These are phyloP conservation scores for Monosporascus sp. DNA, from an alignment of 2,329 filamentous ascomycete species.

Conservation along the genomic window DNA sequence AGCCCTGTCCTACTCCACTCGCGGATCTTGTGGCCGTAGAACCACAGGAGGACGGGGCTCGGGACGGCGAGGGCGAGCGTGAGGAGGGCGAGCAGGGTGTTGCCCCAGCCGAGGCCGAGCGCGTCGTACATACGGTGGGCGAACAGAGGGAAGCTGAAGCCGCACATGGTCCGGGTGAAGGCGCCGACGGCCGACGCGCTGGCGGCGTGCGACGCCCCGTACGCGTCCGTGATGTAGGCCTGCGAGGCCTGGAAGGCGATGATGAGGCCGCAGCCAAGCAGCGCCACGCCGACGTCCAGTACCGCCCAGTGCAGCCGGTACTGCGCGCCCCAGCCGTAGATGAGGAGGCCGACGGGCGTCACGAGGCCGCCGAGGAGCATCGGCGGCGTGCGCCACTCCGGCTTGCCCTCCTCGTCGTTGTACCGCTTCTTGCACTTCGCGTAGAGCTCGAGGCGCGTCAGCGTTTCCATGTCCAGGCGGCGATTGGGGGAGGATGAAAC, in stretches of 20 bases:
- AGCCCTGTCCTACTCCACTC: neutral
- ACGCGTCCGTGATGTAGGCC: constrained; percentile 37
- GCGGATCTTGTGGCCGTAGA: neutral
- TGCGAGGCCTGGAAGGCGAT: constrained; percentile 53
- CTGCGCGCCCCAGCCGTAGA: constrained; percentile 43
- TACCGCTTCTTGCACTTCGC: neutral
- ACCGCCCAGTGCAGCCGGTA: constrained; percentile 43
- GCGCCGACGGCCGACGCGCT: neutral
- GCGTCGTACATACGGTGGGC: neutral
- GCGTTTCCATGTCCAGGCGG: neutral
- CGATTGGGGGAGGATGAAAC: neutral
- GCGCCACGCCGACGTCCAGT: constrained; percentile 51
- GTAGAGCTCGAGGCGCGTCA: constrained; percentile 2
- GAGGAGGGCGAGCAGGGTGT: neutral
- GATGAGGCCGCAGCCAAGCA: constrained; percentile 45
- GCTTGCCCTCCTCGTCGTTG: constrained; percentile 4
- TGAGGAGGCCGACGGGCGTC: constrained; percentile 43
- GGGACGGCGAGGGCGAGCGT: neutral
- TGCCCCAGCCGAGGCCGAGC: neutral
- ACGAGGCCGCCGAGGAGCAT: constrained; percentile 30
- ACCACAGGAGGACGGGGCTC: neutral
- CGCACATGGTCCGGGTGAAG: neutral
- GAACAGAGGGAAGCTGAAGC: neutral
- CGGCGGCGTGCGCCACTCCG: constrained; percentile 11
- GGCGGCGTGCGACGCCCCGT: neutral